These are phyloP conservation scores for Sonneratia caseolaris DNA, from an alignment of 345 rosid genomes.

Conservation along the genomic window DNA sequence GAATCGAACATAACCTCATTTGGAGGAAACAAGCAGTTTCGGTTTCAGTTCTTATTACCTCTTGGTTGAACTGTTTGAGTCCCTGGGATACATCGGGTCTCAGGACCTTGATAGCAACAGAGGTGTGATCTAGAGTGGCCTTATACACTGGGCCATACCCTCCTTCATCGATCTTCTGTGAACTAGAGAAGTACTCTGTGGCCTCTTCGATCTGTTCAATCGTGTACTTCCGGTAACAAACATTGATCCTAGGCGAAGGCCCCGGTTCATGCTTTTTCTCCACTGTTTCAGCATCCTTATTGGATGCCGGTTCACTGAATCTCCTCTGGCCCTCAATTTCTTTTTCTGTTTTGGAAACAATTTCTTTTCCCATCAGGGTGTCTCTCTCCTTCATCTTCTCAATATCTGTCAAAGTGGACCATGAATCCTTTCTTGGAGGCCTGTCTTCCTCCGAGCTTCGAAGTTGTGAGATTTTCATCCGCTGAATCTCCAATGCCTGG, in stretches of 20 bases:
- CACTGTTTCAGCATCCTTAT: conserved; percentile 7
- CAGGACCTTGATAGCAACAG: conserved; percentile 69
- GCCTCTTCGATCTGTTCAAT: conserved; percentile 53
- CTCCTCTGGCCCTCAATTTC: conserved; percentile 7
- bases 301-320: not conserved
- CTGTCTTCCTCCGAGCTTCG: conserved; percentile 28
- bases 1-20: no score
- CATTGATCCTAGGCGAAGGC: conserved; percentile 8
- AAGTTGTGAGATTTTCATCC: conserved; percentile 21
- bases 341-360: conserved; percentile 28
- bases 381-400: conserved; percentile 10
- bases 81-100: conserved; percentile 70
- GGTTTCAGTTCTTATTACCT: conserved; percentile 29
- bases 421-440: conserved; percentile 30
- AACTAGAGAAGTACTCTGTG: conserved; percentile 40
- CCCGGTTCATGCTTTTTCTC: conserved; percentile 18
- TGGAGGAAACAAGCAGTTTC: not conserved
- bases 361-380: conserved; percentile 30
- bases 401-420: conserved; percentile 24
- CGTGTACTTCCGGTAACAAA: conserved; percentile 39
- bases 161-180: conserved; percentile 75
- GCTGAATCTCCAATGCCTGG: conserved; percentile 33
- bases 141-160: conserved; percentile 77
- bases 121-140: conserved; percentile 40
- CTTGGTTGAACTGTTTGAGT: conserved; percentile 61